Conservation (phyloP, 202 grass and related monocot genomes). For the Carex sylvatica region DNA sequence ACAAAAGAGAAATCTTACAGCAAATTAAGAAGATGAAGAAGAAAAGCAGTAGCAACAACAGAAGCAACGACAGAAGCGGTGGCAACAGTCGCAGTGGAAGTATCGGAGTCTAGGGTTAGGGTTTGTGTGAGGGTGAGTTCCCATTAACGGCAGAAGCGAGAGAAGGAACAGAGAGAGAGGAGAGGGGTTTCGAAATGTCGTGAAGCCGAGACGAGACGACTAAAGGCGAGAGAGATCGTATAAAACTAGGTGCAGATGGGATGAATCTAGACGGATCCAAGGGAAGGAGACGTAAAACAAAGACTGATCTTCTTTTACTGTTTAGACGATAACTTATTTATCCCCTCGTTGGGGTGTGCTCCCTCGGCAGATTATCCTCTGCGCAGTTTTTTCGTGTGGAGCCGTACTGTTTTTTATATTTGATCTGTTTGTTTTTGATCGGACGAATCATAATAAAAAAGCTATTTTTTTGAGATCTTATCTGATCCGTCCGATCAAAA, state of each 20-base stretch:
- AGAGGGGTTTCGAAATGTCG: neutral
- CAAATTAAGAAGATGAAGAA: neutral
- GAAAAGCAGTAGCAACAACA: slow-evolving; percentile 24
- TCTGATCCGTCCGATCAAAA: too few species aligned
- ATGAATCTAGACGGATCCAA: slow-evolving; percentile 3
- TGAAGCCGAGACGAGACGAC: neutral
- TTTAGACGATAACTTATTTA: neutral
- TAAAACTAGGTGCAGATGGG: neutral
- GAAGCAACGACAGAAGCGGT: slow-evolving; percentile 23
- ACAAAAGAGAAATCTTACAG: neutral
- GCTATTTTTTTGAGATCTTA: too few species aligned
- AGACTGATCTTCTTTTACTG: neutral
- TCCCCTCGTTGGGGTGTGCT: too few species aligned
- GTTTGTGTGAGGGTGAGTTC: slow-evolving; percentile 2
- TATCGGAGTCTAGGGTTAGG: neutral
- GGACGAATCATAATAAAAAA: too few species aligned
- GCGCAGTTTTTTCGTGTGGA: too few species aligned
- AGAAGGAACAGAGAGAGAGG: neutral
- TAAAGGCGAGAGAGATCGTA: neutral
- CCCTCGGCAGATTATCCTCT: too few species aligned
- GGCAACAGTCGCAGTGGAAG: slow-evolving; percentile 9
- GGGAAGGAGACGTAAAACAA: neutral
- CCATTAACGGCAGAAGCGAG: slow-evolving; percentile 31
- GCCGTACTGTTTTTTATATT: too few species aligned
- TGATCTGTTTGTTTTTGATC: too few species aligned